Base-by-base conservation (phyloP, 148 eudicot species). In the Polygonum maritimum region DNA sequence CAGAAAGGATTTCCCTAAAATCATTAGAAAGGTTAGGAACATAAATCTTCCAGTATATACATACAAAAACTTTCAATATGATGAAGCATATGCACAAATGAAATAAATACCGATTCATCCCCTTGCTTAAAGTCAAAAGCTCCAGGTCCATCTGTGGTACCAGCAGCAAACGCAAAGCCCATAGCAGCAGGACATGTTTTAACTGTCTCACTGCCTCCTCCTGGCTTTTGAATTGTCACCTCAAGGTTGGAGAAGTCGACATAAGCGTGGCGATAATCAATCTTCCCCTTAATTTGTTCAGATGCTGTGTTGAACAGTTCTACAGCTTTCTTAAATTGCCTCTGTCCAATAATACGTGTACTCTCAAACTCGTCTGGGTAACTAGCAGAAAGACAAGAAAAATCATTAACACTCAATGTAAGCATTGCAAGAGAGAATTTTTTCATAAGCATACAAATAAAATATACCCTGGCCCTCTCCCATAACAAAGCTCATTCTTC, bases 91-190 rank as follows among this genome's bases (percentile, higher is more conserved):
- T 41, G 75, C 48, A 72, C 54, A 72, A 2, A 54, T 21, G 47
- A 35, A 55, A 35, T 15, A 51, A 18, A 49, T 81, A 92, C 98
- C 89, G 79, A 69, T 80, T 87, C 85, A 84, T 95, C 98, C 77
- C 98, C 98, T 86, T 95, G 98, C 76, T 49, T 86, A 83, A 95
- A 95, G 79, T 95, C 96, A 83, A 95, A 95, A 81, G 94, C 98
- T 76, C 98, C 98, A 47, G 98, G 98, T 75, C 97, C 97, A 87
- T 95, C 98, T 2, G 98, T 95, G 40, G 98, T 95, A 81, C 98
- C 98, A 47, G 97, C 98, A 81, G 98, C 98, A 87, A 95, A 95
- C 69, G 86, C 96, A 82, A 92, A 95, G 36, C 98, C 98, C 97
- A 92, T 89, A 48, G 97, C 97, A 74, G 98, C 98, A 60, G 96